Evolutionary conservation across 306 rosid species (phyloP).

Genomic region (Crataegus laevigata): DNA sequence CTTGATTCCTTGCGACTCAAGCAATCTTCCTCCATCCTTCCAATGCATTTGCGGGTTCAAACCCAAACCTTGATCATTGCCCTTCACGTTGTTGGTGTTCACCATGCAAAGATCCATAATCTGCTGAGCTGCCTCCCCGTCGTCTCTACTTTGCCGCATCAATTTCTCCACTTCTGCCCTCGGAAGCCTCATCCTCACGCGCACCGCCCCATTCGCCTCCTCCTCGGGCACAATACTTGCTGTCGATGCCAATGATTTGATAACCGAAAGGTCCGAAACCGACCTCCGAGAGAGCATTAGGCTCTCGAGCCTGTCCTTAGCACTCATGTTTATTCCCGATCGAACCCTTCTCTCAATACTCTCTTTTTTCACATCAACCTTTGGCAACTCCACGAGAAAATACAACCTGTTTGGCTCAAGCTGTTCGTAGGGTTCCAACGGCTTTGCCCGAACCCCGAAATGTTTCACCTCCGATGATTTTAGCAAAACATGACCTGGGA

Average conservation of each 20-base stretch:
- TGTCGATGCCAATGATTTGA: constrained; percentile 22
- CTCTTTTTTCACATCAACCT: constrained; percentile 7
- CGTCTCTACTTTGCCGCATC: constrained; percentile 49
- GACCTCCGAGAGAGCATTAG: constrained; percentile 64
- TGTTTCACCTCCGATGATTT: constrained; percentile 82
- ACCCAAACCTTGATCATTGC: not conserved
- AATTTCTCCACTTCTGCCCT: constrained; percentile 65
- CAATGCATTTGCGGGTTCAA: not conserved
- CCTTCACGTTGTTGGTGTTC: not conserved
- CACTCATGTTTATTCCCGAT: constrained; percentile 81
- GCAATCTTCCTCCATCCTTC: constrained; percentile 10
- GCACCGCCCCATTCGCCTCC: constrained; percentile 20
- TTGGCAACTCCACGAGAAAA: constrained; percentile 71
- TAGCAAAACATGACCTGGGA: constrained; percentile 63
- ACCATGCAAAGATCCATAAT: constrained; percentile 55
- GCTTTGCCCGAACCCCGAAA: constrained; percentile 67
- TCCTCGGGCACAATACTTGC: constrained; percentile 17
- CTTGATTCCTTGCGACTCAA: constrained; percentile 15
- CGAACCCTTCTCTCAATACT: constrained; percentile 52
- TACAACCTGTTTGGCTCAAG: constrained; percentile 54
- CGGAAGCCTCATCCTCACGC: constrained; percentile 68
- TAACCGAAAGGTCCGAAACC: constrained; percentile 53
- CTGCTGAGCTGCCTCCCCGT: constrained; percentile 64
- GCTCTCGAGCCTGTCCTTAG: constrained; percentile 79
- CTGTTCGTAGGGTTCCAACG: constrained; percentile 40